Evolutionary conservation across 1,139 yeast species (phyloP).

Genomic region (Yamadazyma sp.): DNA sequence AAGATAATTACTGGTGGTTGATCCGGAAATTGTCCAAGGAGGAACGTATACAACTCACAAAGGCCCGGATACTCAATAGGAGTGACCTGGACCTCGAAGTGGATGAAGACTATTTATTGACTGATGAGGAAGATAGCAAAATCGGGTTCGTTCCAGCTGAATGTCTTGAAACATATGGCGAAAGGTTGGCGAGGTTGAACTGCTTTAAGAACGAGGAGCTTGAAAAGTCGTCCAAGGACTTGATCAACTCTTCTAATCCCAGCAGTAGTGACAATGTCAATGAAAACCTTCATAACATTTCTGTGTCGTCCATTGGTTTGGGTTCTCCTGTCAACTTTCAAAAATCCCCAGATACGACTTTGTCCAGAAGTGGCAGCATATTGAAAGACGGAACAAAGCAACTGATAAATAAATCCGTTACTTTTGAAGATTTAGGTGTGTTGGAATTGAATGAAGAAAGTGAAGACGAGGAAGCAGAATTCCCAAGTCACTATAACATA

Average conservation of each 20-base stretch:
- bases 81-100: slow-evolving; percentile 12
- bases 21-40: slow-evolving; percentile 59
- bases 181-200: slow-evolving; percentile 85
- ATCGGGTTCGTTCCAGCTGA: slow-evolving; percentile 98
- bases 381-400: slow-evolving; percentile 18
- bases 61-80: slow-evolving; percentile 13
- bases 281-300: slow-evolving; percentile 8
- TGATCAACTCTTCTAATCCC: slow-evolving; percentile 10
- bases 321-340: slow-evolving; percentile 19
- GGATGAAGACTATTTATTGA: slow-evolving; percentile 16
- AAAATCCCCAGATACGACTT: slow-evolving; percentile 16
- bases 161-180: slow-evolving; percentile 87
- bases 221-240: slow-evolving; percentile 35
- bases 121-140: slow-evolving; percentile 56
- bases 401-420: slow-evolving; percentile 35
- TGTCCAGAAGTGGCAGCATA: slow-evolving; percentile 19
- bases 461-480: slow-evolving; percentile 16
- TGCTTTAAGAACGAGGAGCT: slow-evolving; percentile 88
- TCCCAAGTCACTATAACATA: slow-evolving; percentile 12
- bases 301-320: slow-evolving; percentile 11
- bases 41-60: slow-evolving; percentile 25
- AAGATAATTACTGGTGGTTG: slow-evolving; percentile 97
- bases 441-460: slow-evolving; percentile 26
- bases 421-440: slow-evolving; percentile 40
- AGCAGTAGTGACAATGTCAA: slow-evolving; percentile 13